These are phyloP conservation scores for Sedum album DNA, from an alignment of 164 flowering plant genomes.

Conservation along the genomic window DNA sequence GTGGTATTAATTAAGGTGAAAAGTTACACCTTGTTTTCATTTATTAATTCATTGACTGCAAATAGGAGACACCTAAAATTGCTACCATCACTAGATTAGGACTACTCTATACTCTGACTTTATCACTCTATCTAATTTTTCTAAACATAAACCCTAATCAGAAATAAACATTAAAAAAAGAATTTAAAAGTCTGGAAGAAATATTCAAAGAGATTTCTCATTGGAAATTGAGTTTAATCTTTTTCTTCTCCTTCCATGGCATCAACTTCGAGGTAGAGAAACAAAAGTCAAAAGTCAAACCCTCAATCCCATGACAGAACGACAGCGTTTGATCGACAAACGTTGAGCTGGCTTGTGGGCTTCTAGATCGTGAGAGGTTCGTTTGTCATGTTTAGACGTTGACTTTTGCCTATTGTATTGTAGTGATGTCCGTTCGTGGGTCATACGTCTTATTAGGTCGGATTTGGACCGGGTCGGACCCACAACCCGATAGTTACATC, in stretches of 20 bases:
- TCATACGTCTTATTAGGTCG: background rate
- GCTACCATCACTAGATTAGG: background rate
- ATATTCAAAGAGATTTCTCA: background rate
- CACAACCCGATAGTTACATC: background rate
- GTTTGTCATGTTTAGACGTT: background rate
- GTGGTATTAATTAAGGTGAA: background rate
- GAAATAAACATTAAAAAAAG: background rate
- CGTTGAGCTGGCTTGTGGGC: background rate
- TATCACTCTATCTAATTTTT: background rate
- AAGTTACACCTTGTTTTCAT: background rate
- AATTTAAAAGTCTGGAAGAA: no score
- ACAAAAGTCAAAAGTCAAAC: background rate
- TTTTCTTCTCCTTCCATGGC: background rate
- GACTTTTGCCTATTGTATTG: background rate
- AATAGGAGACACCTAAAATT: background rate
- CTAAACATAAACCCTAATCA: background rate
- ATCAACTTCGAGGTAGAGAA: background rate
- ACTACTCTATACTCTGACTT: background rate
- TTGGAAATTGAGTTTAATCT: background rate
- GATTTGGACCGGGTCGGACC: background rate
- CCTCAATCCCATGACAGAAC: background rate
- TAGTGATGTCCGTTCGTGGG: background rate
- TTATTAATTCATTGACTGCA: conserved; percentile 4
- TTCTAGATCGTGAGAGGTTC: background rate
- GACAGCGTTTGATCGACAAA: background rate